Evolutionary conservation across 768 basidiomycete genomes (phyloP).

Genomic region (Lyophyllum decastes): DNA sequence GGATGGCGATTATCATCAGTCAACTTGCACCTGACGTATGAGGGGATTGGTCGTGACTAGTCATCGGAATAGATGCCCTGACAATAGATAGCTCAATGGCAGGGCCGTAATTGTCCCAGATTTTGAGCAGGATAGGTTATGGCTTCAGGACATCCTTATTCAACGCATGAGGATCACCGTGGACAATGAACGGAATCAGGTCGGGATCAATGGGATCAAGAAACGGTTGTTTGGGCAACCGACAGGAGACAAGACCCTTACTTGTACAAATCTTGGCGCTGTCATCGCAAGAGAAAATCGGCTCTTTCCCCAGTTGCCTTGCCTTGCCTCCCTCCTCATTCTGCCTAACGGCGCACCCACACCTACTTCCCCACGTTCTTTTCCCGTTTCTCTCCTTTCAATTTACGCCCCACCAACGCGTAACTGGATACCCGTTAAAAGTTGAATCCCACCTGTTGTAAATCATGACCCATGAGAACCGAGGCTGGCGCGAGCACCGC

Average conservation of each 20-base stretch:
- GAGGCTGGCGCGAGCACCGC: conserved; percentile 11
- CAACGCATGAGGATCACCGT: neutral
- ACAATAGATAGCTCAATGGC: neutral
- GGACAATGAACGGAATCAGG: neutral
- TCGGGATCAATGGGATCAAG: neutral
- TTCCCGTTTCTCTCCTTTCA: conserved; percentile 9
- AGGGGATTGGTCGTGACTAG: neutral
- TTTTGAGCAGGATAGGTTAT: too few species aligned
- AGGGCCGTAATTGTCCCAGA: too few species aligned
- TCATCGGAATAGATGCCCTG: neutral
- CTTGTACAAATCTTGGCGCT: neutral
- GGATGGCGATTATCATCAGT: neutral
- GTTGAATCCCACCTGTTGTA: neutral
- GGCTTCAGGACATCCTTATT: too few species aligned
- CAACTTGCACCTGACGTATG: neutral
- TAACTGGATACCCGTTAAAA: neutral
- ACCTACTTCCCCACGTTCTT: conserved; percentile 12
- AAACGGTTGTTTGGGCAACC: neutral
- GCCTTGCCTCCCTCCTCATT: neutral
- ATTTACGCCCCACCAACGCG: conserved; percentile 8
- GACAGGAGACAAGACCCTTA: neutral
- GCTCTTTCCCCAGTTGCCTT: neutral
- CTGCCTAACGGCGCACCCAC: neutral
- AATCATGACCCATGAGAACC: conserved; percentile 13
- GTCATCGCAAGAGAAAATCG: conserved; percentile 3